phyloP scores from a whole-genome alignment of 2,329 filamentous ascomycete species.

The Penicillium rolfsii region DNA sequence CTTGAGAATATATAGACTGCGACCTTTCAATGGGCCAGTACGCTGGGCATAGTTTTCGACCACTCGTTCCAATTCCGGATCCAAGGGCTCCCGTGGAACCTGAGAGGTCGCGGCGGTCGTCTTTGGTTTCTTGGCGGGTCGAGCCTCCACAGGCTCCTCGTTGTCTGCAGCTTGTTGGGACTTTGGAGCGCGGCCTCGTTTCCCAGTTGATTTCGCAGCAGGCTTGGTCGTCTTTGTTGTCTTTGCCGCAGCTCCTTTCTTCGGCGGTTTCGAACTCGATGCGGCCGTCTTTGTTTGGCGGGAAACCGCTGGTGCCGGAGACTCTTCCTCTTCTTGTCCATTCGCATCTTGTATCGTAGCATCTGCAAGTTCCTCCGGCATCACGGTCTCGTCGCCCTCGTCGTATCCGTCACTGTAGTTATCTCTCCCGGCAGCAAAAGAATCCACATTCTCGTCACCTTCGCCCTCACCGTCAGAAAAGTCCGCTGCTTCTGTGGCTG shows the following conservation, averaged over 20 bases:
- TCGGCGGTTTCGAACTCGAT: slow-evolving; percentile 26
- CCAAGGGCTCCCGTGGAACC: slow-evolving; percentile 32
- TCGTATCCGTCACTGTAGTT: slow-evolving; percentile 34
- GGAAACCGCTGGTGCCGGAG: slow-evolving; percentile 16
- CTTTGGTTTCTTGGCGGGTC: slow-evolving; percentile 40
- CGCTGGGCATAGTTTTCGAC: slow-evolving; percentile 50
- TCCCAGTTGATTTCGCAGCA: slow-evolving; percentile 27
- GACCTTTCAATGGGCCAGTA: slow-evolving; percentile 51
- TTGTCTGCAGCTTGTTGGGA: slow-evolving; percentile 27
- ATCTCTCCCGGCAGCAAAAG: slow-evolving; percentile 32
- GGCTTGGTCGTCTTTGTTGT: slow-evolving; percentile 22
- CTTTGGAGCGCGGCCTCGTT: slow-evolving; percentile 39
- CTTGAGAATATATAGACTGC: slow-evolving; percentile 55
- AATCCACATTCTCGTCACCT: slow-evolving; percentile 40
- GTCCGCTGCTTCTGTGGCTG: slow-evolving; percentile 29
- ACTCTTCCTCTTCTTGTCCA: slow-evolving; percentile 23
- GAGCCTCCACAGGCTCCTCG: slow-evolving; percentile 29
- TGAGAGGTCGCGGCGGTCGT: slow-evolving; percentile 26
- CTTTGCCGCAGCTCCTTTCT: slow-evolving; percentile 22
- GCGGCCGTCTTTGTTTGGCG: slow-evolving; percentile 19
- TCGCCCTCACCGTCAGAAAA: slow-evolving; percentile 46
- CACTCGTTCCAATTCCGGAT: slow-evolving; percentile 46
- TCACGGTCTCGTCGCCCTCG: slow-evolving; percentile 30
- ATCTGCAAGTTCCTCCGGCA: slow-evolving; percentile 17
- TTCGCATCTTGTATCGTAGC: slow-evolving; percentile 21